Conservation (phyloP, 768 basidiomycete species). For the Pleurotus sapidus region DNA sequence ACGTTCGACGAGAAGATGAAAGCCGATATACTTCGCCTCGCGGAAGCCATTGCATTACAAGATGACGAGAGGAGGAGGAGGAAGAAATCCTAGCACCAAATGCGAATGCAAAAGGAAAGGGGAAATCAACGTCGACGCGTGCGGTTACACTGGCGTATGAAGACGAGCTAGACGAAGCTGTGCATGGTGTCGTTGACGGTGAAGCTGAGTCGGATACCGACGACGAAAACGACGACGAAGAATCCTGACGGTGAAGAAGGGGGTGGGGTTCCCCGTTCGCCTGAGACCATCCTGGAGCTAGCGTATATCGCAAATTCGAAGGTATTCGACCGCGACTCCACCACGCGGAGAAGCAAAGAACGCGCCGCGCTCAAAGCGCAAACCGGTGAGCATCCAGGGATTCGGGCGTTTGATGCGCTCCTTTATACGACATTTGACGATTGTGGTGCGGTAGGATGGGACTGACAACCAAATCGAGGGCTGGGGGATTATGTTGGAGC, state of each 20-base stretch:
- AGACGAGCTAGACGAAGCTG: conserved; percentile 43
- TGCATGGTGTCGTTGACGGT: conserved; percentile 61
- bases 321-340: conserved; percentile 73
- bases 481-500: conserved; percentile 87
- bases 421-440: not conserved
- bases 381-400: conserved; percentile 45
- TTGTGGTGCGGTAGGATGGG: conserved; percentile 48
- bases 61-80: conserved; percentile 65
- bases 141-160: conserved; percentile 37
- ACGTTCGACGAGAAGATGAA: conserved; percentile 74
- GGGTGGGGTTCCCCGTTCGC: conserved; percentile 23
- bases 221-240: conserved; percentile 29
- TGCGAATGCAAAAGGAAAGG: conserved; percentile 10
- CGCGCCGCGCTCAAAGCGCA: conserved; percentile 62
- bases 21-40: conserved; percentile 74
- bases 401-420: conserved; percentile 8
- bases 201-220: conserved; percentile 43
- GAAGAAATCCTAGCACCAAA: conserved; percentile 14
- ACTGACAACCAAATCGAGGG: conserved; percentile 89
- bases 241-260: conserved; percentile 26
- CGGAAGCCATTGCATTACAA: conserved; percentile 60
- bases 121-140: conserved; percentile 16
- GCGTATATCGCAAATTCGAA: conserved; percentile 75
- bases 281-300: conserved; percentile 69
- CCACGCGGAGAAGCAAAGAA: conserved; percentile 66